Evolutionary conservation across 352 stramenopile genomes (phyloP), one percentile per base, ranked within the genome.

Genomic region (Thraustochytrium sp.): DNA sequence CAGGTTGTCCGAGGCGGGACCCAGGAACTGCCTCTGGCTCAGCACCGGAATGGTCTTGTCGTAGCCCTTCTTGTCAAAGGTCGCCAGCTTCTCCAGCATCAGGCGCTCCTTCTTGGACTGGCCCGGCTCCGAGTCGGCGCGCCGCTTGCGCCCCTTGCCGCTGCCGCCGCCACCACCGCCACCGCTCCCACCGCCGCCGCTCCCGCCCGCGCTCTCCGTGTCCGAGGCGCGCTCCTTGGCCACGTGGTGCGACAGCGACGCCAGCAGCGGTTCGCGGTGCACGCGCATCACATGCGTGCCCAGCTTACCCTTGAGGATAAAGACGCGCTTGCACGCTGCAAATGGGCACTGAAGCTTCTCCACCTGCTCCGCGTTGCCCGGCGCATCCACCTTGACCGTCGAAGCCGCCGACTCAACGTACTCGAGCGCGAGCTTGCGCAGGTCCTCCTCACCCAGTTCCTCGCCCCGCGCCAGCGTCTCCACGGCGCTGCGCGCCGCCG

Each of bases 321-420:
- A 72, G 18, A 72, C 59, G 21, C 59, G 59, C 40, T 72, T 72
- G 40, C 59, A 72, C 11, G 29, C 23, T 38, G 59, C 26, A 72
- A 72, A 72, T 1, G 59, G 59, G 26, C 59, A 72, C 3, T 72
- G 59, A 29, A 72, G 59, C 46, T 75, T 54, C 18, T 75, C 62
- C 37, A 51, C 62, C 62, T 54, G 62, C n/a, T 54, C 62, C 40
- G 9, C 62, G 26, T 9, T 34, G 13, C 62, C 62, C 23, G 62
- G 36, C 16, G 38, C 62, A 26, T 75, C 62, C 1, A 54, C 62
- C 62, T 54, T 75, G 37, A 51, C 62, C 26, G 59, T 46, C 13
- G 29, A 26, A 23, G 48, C 48, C 9, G 59, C 59, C 0, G 59
- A 4, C 59, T 72, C 59, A 13, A 72, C 59, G 21, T 31, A 31